phyloP scores from a whole-genome alignment of 805 yeast genomes.

The Candida ortonii region DNA sequence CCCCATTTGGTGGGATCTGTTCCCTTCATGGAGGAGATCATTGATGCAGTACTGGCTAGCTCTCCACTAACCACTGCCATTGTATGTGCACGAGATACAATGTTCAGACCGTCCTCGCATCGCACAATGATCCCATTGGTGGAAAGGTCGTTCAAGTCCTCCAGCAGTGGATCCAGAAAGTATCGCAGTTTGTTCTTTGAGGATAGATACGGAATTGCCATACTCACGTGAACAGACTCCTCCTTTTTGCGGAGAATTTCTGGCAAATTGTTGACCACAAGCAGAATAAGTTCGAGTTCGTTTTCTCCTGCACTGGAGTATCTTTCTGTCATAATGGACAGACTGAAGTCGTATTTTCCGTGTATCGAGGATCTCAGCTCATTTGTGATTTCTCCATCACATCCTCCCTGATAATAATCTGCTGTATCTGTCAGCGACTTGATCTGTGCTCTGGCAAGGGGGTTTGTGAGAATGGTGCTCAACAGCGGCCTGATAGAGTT shows the following conservation, averaged over 20 bases:
- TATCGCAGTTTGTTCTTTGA: slow-evolving; percentile 10
- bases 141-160: slow-evolving; percentile 12
- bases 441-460: slow-evolving; percentile 12
- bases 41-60: slow-evolving; percentile 14
- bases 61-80: slow-evolving; percentile 13
- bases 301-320: slow-evolving; percentile 2
- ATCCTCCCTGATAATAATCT: neutral
- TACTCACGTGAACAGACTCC: slow-evolving; percentile 14
- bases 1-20: slow-evolving; percentile 9
- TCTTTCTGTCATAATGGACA: slow-evolving; percentile 11
- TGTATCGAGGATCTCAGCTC: neutral
- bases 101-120: neutral
- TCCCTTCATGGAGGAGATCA: slow-evolving; percentile 14
- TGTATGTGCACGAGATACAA: slow-evolving; percentile 6
- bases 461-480: slow-evolving; percentile 13
- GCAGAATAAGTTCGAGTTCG: slow-evolving; percentile 8
- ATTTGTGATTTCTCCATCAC: slow-evolving; percentile 6
- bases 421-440: slow-evolving; percentile 2
- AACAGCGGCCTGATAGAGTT: slow-evolving; percentile 14
- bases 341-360: slow-evolving; percentile 8
- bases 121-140: slow-evolving; percentile 10
- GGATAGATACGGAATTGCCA: slow-evolving; percentile 9
- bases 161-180: slow-evolving; percentile 16
- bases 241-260: slow-evolving; percentile 8
- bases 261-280: slow-evolving; percentile 12